phyloP scores from a whole-genome alignment of 1,139 yeast species.

The Hanseniaspora uvarum region DNA sequence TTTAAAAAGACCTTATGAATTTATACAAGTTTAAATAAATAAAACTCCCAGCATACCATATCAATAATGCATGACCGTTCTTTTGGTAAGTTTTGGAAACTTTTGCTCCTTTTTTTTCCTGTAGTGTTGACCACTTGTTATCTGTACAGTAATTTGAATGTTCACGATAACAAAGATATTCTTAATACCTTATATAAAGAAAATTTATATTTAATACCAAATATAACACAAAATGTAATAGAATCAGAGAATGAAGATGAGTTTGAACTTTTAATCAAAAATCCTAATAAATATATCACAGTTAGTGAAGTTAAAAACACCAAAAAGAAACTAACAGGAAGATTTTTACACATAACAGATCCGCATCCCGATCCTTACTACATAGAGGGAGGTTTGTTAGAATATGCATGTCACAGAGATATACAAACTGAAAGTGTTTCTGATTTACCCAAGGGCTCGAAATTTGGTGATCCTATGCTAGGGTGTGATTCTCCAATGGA shows the following conservation, averaged over 20 bases:
- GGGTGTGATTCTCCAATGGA: constrained; percentile 63
- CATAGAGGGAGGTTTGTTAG: constrained; percentile 42
- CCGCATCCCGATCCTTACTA: constrained; percentile 77
- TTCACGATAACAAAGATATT: neutral
- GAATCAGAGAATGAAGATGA: neutral
- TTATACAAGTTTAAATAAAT: no score
- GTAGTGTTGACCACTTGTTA: neutral
- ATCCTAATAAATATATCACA: neutral
- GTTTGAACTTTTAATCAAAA: neutral
- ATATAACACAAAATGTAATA: no score
- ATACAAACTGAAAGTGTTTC: constrained; percentile 20
- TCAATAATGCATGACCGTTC: neutral
- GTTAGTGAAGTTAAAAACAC: neutral
- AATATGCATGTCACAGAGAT: constrained; percentile 51
- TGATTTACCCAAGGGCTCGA: constrained; percentile 37
- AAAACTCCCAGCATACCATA: no score
- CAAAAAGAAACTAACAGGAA: constrained; percentile 40
- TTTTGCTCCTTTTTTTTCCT: neutral
- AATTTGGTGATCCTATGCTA: constrained; percentile 60
- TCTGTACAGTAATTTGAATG: neutral
- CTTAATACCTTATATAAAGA: neutral
- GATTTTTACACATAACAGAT: constrained; percentile 77
- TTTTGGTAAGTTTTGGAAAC: neutral
- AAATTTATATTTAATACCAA: neutral
- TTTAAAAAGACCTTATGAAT: no score